A percentile compares a stretch with the other conserved stretches of the same genome.
Conservation (phyloP, 345 rosid genomes). For the Eucalyptus erythrocorys region DNA sequence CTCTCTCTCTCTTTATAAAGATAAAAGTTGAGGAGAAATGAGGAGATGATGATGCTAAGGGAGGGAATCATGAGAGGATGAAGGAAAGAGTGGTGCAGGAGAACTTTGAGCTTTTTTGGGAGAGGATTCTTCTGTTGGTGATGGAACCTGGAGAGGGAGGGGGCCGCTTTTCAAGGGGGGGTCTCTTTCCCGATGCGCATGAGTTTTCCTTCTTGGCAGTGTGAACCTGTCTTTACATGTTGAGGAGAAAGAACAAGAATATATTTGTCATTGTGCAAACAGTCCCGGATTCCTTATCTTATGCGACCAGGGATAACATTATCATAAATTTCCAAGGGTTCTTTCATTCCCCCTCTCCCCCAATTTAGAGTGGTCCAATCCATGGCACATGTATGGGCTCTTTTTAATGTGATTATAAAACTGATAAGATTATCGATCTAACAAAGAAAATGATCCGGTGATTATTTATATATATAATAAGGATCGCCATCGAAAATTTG, state of each 20-base stretch:
- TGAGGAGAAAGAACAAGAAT: neutral
- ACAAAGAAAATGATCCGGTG: accelerated
- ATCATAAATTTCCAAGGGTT: neutral
- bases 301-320: neutral
- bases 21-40: neutral
- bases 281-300: neutral
- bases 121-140: neutral
- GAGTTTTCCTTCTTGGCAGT: neutral
- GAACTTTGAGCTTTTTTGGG: neutral
- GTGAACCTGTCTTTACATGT: neutral
- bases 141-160: neutral
- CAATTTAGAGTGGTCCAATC: neutral
- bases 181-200: neutral
- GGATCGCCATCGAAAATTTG: neutral
- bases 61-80: neutral
- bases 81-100: neutral
- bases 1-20: neutral
- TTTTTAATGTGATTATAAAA: neutral
- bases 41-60: neutral
- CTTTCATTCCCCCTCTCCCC: neutral
- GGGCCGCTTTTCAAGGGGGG: neutral
- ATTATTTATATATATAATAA: neutral
- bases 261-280: neutral
- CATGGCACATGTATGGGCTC: neutral
- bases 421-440: neutral